Conservation (phyloP, 164 flowering plant species). For the Tinospora cordifolia region DNA sequence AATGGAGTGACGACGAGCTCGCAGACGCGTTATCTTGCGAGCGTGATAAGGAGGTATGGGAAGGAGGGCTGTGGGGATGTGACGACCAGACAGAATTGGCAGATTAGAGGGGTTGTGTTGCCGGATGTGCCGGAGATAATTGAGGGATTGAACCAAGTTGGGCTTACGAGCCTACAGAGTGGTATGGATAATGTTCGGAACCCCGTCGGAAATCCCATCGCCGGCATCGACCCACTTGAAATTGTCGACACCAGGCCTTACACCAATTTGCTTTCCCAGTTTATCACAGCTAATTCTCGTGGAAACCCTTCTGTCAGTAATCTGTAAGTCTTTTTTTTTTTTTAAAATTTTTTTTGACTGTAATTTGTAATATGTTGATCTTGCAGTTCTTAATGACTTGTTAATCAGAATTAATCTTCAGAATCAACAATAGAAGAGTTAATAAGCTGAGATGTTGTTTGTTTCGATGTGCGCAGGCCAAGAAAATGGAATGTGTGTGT, state of each 20-base stretch:
- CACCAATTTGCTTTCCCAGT: constrained; percentile 63
- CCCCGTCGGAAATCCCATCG: constrained; percentile 91
- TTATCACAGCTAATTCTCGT: constrained; percentile 60
- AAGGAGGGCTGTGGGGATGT: constrained; percentile 89
- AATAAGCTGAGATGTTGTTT: neutral
- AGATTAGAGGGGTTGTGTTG: constrained; percentile 79
- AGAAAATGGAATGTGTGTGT: constrained; percentile 98
- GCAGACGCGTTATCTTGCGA: constrained; percentile 75
- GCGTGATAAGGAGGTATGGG: constrained; percentile 70
- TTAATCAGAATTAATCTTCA: too few relatives aligned
- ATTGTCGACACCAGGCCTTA: constrained; percentile 86
- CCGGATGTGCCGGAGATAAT: constrained; percentile 84
- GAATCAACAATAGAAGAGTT: neutral
- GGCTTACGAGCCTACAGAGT: constrained; percentile 86
- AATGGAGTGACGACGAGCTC: constrained; percentile 87
- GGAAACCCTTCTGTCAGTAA: constrained; percentile 72
- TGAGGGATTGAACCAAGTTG: constrained; percentile 65
- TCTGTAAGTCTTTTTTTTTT: constrained; percentile 58
- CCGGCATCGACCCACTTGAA: constrained; percentile 82
- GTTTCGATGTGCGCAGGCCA: constrained; percentile 42
- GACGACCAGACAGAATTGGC: constrained; percentile 97
- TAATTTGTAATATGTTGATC: too few relatives aligned
- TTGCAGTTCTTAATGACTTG: too few relatives aligned
- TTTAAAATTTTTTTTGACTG: too few relatives aligned
- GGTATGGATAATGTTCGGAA: constrained; percentile 98